These are phyloP conservation scores for Cryptococcus deneoformans DNA, from an alignment of 1,284 basidiomycete species.

Conservation along the genomic window DNA sequence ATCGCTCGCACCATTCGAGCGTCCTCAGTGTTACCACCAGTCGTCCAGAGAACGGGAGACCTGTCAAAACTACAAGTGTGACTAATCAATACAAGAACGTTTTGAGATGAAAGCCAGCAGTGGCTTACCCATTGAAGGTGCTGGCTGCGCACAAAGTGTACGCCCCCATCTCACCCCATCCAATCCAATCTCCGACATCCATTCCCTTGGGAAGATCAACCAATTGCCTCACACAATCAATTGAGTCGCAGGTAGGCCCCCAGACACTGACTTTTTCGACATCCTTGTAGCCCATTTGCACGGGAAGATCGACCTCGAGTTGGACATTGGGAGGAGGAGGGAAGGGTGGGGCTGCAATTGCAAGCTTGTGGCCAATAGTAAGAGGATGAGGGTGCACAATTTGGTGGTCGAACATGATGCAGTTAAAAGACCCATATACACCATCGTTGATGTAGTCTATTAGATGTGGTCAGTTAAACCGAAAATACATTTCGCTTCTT, in stretches of 20 bases:
- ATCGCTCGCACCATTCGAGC: constrained; percentile 32
- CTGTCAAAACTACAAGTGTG: constrained; percentile 27
- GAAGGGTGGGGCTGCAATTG: constrained; percentile 40
- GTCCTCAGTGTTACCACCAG: constrained; percentile 32
- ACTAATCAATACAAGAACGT: neutral
- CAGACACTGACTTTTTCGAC: constrained; percentile 54
- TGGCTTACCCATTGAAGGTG: constrained; percentile 71
- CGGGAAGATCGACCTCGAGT: constrained; percentile 44
- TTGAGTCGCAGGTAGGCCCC: constrained; percentile 82
- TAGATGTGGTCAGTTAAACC: constrained; percentile 6
- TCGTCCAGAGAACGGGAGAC: constrained; percentile 46
- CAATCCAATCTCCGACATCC: constrained; percentile 85
- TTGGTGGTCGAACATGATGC: constrained; percentile 91
- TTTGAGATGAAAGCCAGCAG: neutral
- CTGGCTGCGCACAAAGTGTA: constrained; percentile 90
- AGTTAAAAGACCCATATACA: constrained; percentile 98
- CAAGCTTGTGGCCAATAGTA: constrained; percentile 46
- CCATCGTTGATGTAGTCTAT: constrained; percentile 97
- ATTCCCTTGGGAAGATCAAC: constrained; percentile 63
- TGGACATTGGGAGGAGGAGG: constrained; percentile 49
- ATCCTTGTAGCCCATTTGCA: constrained; percentile 49
- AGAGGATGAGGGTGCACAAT: constrained; percentile 80
- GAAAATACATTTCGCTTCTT: neutral
- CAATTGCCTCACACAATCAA: constrained; percentile 71
- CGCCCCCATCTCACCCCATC: constrained; percentile 88